These are phyloP conservation scores for Pseudomonodictys pantanalensis DNA, from an alignment of 495 filamentous ascomycete genomes.

Conservation along the genomic window DNA sequence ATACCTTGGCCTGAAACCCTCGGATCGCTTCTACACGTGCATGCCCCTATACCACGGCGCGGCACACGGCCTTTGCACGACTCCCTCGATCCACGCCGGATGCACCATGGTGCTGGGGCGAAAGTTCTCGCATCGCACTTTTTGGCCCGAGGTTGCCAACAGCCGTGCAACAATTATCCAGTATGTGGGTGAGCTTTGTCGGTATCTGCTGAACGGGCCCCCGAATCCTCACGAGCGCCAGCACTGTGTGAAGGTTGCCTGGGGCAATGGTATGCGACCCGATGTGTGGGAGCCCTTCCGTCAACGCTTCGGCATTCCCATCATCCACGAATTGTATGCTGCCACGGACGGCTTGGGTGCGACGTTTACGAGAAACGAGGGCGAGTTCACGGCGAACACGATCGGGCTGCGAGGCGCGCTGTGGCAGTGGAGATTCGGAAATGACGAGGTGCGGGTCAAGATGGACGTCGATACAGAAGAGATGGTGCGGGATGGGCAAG, in stretches of 20 bases:
- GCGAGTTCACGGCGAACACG: constrained; percentile 23
- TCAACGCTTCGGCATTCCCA: constrained; percentile 39
- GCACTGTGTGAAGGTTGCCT: constrained; percentile 33
- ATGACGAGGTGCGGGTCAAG: constrained; percentile 34
- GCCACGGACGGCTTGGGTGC: constrained; percentile 37
- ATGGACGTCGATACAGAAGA: constrained; percentile 42
- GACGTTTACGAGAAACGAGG: constrained; percentile 26
- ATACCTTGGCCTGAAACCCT: constrained; percentile 22
- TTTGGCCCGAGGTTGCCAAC: constrained; percentile 41
- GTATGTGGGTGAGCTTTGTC: constrained; percentile 44
- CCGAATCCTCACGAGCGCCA: constrained; percentile 23
- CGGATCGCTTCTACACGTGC: constrained; percentile 31
- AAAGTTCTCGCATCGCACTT: constrained; percentile 34
- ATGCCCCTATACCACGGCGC: constrained; percentile 37
- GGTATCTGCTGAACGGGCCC: constrained; percentile 33
- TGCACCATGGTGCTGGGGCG: constrained; percentile 28
- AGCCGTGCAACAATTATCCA: constrained; percentile 39
- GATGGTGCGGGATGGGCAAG: constrained; percentile 34
- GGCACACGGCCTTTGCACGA: constrained; percentile 29
- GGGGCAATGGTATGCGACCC: constrained; percentile 43
- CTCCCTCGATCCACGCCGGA: constrained; percentile 29
- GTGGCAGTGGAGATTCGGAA: constrained; percentile 31
- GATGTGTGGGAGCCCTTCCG: constrained; percentile 43
- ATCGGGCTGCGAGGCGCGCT: constrained; percentile 31
- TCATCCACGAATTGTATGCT: constrained; percentile 42